Evolutionary conservation across 2,329 filamentous ascomycete genomes (phyloP), one percentile per base, ranked within the genome.

Genomic region (Fusarium nurragi): DNA sequence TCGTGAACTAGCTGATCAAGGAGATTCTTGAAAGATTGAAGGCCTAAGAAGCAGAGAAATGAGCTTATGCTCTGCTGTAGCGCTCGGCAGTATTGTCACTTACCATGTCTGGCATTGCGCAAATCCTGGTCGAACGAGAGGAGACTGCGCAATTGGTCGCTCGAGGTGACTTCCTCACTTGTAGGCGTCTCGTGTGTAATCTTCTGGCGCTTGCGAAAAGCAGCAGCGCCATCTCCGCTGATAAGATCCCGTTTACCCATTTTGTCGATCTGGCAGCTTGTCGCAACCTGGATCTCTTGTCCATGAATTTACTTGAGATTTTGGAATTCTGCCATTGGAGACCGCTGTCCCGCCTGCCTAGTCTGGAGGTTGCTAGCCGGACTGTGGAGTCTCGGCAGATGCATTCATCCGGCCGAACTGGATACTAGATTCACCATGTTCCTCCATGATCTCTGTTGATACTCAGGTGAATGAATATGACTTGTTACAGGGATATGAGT

Each of bases 101-200:
- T 77, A 86, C 85, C 89, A 77, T 90, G 90, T 74, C 90, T 86
- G 71, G 89, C 83, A 77, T 86, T 82, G 72, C 82, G 79, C 75
- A 87, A 78, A 75, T 93, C 88, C 77, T 93, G 90, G 67, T 90
- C 84, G 72, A 93, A 93, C 53, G 82, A 78, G 37, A 95, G 82
- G 40, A 93, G 81, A 60, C 88, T 83, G 71, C 85, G 85, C 59
- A 95, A 81, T 73, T 95, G 90, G 49, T 86, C 83, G 64, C 84
- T 83, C 34, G 87, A 87, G 45, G 82, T 78, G 43, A 92, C 82
- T 34, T 89, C 85, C 65, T 90, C 87, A 12, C 83, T 84, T 3
- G 86, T 84, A 14, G 86, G 84, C 2, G 82, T 76, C 56, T 87
- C 83, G 64, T 87, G 83, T 6, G 81, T 78, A n/a, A 84, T 77